phyloP scores from a whole-genome alignment of 2,329 filamentous ascomycete genomes.

The Daldinia eschscholtzii region DNA sequence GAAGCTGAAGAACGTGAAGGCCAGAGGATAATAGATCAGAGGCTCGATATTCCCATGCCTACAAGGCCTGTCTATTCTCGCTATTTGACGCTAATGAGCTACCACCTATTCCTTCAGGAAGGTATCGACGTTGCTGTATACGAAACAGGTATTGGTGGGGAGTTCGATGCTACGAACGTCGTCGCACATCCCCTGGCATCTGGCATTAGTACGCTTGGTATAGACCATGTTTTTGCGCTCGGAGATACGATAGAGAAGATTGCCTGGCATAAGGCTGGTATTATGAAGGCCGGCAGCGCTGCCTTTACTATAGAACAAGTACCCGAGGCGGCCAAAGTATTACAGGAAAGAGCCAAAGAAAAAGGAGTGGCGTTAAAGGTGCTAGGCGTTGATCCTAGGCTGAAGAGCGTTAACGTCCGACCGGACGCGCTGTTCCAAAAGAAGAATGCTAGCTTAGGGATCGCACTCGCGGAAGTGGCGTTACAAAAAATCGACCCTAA shows the following conservation, averaged over 20 bases:
- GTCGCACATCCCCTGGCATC: conserved; percentile 68
- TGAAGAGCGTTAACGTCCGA: conserved; percentile 61
- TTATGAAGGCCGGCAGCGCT: conserved; percentile 71
- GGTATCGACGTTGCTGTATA: conserved; percentile 72
- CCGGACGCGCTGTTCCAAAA: conserved; percentile 70
- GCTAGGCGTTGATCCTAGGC: conserved; percentile 60
- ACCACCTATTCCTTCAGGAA: conserved; percentile 74
- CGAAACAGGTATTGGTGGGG: conserved; percentile 76
- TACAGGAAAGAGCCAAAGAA: conserved; percentile 65
- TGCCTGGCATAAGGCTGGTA: conserved; percentile 80
- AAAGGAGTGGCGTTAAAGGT: conserved; percentile 63
- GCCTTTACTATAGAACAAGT: conserved; percentile 71
- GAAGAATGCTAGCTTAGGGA: conserved; percentile 64
- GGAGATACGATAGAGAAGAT: conserved; percentile 74
- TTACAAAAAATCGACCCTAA: conserved; percentile 60
- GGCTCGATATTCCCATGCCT: conserved; percentile 51
- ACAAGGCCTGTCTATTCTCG: conserved; percentile 70
- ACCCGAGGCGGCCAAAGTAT: conserved; percentile 59
- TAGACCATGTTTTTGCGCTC: conserved; percentile 75
- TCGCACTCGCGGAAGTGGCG: conserved; percentile 65
- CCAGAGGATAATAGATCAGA: conserved; percentile 48
- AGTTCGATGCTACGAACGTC: conserved; percentile 77
- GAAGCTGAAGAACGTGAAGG: conserved; percentile 51
- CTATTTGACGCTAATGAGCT: conserved; percentile 74
- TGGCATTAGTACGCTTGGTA: conserved; percentile 74